Evolutionary conservation across 805 yeast genomes (phyloP), one percentile per base, ranked within the genome.

Genomic region (Citeromyces matritensis): DNA sequence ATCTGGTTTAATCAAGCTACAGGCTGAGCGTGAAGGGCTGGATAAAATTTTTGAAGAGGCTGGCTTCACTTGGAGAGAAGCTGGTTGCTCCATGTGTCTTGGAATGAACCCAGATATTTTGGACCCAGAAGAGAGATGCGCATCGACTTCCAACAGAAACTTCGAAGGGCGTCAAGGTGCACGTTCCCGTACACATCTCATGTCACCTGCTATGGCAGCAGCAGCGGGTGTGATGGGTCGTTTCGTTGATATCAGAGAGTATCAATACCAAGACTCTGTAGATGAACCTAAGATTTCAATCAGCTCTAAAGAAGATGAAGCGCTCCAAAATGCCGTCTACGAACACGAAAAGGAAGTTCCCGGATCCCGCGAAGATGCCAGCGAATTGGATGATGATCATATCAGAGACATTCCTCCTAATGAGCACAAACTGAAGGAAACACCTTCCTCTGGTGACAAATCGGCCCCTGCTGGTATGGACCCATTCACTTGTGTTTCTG

Each of bases 161-260:
- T 91, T 91, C 51, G 96, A 88, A 58, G 98, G 98, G 47, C 86
- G 98, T 60, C 98, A 91, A 66, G 98, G 98, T 61, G 94, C 95
- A 32, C 62, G 60, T 37, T 84, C 95, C 11, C 74, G 98, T 63
- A 91, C 98, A 12, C 98, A 91, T 54, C 69, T 91, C 51, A 84
- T 88, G 94, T 83, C 95, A 9, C 98, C 98, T 26, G 95, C 95
- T 14, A 91, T 91, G 98, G 98, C 98, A 30, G 98, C 98, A 23
- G 96, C 97, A 13, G 97, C 98, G 12, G 95, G 86, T 46, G 76
- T 91, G 43, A 69, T 68, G 35, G 98, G 98, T 42, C 84, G 77
- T 48, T 76, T 91, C 47, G 69, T 81, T 29, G 98, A 91, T 51
- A 86, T 86, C 44, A 77, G 98, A 59, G 78, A 82, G 34, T 82